Conservation (phyloP, 2,329 filamentous ascomycete species). For the Neofusicoccum umdonicola region DNA sequence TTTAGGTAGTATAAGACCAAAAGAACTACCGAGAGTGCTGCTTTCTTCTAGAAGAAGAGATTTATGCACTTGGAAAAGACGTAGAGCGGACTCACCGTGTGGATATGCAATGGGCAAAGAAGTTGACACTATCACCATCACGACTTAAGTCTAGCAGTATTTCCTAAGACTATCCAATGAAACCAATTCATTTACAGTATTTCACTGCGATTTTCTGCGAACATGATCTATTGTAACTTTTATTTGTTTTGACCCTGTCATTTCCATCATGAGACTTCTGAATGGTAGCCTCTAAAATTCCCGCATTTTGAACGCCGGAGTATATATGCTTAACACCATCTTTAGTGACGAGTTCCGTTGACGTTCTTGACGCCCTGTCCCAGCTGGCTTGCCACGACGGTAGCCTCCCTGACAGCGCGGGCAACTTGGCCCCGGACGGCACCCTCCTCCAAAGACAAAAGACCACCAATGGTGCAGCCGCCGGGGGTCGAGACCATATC, state of each 20-base stretch:
- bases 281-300: not conserved
- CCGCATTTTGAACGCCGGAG: not conserved
- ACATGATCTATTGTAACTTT: not conserved
- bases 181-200: too few relatives aligned
- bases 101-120: too few relatives aligned
- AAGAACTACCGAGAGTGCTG: too few relatives aligned
- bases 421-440: slow-evolving; percentile 65
- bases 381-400: slow-evolving; percentile 66
- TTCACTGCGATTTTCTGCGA: not conserved
- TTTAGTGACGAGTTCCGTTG: slow-evolving; percentile 40
- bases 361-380: slow-evolving; percentile 54
- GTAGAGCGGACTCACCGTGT: too few relatives aligned
- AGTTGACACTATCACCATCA: too few relatives aligned
- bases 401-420: slow-evolving; percentile 68
- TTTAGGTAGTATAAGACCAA: too few relatives aligned
- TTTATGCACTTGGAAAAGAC: too few relatives aligned
- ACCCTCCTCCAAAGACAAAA: slow-evolving; percentile 72
- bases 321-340: not conserved
- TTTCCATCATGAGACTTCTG: not conserved
- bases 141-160: too few relatives aligned
- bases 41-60: too few relatives aligned
- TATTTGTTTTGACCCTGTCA: not conserved
- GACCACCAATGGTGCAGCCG: slow-evolving; percentile 73
- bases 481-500: slow-evolving; percentile 78
- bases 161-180: too few relatives aligned